Percentiles rank a stretch among this genome's conserved stretches.
Evolutionary conservation across 2,329 filamentous ascomycete species (phyloP).

Genomic region (Rosellinia necatrix): DNA sequence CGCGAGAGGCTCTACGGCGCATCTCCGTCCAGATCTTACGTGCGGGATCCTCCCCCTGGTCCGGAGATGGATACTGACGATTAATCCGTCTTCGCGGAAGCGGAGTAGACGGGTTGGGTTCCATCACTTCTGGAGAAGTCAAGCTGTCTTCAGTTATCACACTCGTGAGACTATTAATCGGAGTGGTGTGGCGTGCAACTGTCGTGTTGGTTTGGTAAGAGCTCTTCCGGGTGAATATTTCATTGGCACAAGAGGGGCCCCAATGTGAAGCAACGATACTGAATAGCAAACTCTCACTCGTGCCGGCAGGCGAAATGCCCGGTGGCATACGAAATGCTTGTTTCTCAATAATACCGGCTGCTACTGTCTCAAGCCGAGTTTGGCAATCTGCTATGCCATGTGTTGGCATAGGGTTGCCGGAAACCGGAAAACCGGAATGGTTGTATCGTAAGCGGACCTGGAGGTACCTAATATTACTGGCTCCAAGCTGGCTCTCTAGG

Average conservation of each 20-base stretch:
- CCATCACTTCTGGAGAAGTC: not conserved
- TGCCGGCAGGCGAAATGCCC: constrained; percentile 49
- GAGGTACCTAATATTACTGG: constrained; percentile 53
- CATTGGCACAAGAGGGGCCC: constrained; percentile 50
- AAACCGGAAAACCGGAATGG: constrained; percentile 59
- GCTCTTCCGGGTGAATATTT: constrained; percentile 46
- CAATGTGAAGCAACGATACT: constrained; percentile 54
- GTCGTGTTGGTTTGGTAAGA: constrained; percentile 18
- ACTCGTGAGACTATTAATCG: not conserved
- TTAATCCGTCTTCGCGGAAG: constrained; percentile 27
- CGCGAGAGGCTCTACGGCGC: constrained; percentile 32
- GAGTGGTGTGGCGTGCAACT: not conserved
- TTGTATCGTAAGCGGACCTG: constrained; percentile 57
- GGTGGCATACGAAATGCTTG: constrained; percentile 55
- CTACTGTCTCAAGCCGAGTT: constrained; percentile 59
- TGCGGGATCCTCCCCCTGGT: constrained; percentile 33
- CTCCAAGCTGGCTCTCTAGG: constrained; percentile 60
- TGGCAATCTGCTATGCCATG: constrained; percentile 46
- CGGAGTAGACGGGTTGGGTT: constrained; percentile 16
- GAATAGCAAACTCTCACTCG: constrained; percentile 46
- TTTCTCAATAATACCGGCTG: constrained; percentile 55
- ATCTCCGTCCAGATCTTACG: constrained; percentile 40
- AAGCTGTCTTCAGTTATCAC: not conserved
- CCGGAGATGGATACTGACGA: constrained; percentile 20
- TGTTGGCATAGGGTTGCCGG: constrained; percentile 29